Base-by-base conservation (phyloP, 352 stramenopile genomes). In the Phytophthora rubi region DNA sequence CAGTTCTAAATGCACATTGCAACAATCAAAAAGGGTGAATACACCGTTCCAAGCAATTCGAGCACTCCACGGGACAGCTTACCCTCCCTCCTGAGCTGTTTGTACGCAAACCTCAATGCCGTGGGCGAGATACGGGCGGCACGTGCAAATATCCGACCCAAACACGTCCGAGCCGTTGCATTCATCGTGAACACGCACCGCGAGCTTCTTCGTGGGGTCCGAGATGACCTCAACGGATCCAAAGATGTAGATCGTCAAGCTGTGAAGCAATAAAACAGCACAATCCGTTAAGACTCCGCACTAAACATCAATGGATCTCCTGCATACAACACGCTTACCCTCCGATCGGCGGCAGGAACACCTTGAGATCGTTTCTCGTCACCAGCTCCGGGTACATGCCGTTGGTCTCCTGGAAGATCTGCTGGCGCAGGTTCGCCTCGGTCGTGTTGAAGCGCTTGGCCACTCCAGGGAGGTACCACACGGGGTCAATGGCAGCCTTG, bases 331-430 rank as follows among this genome's bases (percentile, higher is more conserved):
- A 37, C 3, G 6, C 84, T 55, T 77, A 92, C 85, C 97, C 98
- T 69, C 98, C 98, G 75, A 99, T 99, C 12, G 98, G 98, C 37
- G 98, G 98, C 39, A 99, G 68, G 67, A 99, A 99, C 2, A 99
- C 90, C 77, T 99, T 99, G 59, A 99, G 89, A 71, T 99, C 98
- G 18, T 96, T 97, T 53, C 98, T 87, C 13, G 98, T 99, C 63
- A 99, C 97, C 6, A 99, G 77, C 81, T 99, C 98, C 4, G 98
- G 98, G 78, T 99, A 99, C 97, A 99, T 99, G 69, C 98, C 98
- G 80, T 99, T 99, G 39, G 97, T 99, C 85, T 99, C 98, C 59
- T 98, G 93, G 83, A 99, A 99, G 56, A 99, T 98, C 44, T 96
- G 90, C 75, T 99, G 93, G 42, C 98, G 95, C 42, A 99, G 80